Percentiles rank a stretch among this genome's conserved stretches.
Evolutionary conservation across 306 rosid genomes (phyloP).

Genomic region (Glycyrrhiza uralensis): DNA sequence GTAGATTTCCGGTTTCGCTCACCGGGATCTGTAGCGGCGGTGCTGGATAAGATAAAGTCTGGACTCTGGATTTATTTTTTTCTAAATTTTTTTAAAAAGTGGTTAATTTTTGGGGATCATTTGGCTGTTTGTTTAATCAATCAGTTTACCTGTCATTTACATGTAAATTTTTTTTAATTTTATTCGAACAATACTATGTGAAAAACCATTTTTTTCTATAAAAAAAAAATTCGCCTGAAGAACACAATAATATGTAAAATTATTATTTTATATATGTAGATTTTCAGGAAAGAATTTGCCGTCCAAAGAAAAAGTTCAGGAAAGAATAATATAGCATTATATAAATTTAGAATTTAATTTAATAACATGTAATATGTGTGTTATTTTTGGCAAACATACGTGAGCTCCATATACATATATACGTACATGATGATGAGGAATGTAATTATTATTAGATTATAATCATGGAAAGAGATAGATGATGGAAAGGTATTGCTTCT

Average conservation of each 20-base stretch:
- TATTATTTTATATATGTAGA: background rate
- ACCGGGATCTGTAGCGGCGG: conserved; percentile 85
- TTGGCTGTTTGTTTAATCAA: background rate
- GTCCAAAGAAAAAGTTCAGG: too few relatives aligned
- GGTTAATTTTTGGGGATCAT: background rate
- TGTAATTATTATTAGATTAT: too few relatives aligned
- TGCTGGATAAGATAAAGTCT: conserved; percentile 28
- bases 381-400: background rate
- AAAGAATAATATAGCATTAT: too few relatives aligned
- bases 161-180: too few relatives aligned
- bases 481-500: background rate
- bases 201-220: too few relatives aligned
- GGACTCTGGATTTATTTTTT: background rate
- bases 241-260: background rate
- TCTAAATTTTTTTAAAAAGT: background rate
- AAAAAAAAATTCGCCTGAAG: background rate
- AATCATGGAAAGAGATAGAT: too few relatives aligned
- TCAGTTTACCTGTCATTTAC: too few relatives aligned
- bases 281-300: background rate
- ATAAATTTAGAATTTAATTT: background rate
- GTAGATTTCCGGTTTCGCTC: conserved; percentile 66
- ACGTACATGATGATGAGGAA: background rate
- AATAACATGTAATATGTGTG: too few relatives aligned
- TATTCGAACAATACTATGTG: too few relatives aligned
- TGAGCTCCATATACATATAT: too few relatives aligned